Percentiles rank a stretch among this genome's conserved stretches.
Evolutionary conservation across 192 early-diverging fungal species (phyloP).

Genomic region (Chytriomyces confervae): DNA sequence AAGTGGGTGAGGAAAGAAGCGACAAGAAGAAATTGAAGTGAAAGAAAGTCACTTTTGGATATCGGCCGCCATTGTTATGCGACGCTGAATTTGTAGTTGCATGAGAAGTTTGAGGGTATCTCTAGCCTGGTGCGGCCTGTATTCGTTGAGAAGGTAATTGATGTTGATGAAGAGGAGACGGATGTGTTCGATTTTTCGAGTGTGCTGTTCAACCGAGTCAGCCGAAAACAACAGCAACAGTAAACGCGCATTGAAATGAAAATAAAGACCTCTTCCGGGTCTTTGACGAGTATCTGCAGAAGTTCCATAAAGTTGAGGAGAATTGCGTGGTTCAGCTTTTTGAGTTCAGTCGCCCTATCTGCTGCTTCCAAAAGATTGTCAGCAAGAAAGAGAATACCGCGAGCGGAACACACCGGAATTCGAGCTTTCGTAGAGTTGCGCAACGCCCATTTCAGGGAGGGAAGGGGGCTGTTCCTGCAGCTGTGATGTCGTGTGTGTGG

Average conservation of each 20-base stretch:
- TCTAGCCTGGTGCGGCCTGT: slow-evolving; percentile 42
- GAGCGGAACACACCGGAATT: background rate
- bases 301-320: slow-evolving; percentile 43
- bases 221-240: background rate
- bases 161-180: slow-evolving; percentile 44
- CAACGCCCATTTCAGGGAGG: slow-evolving; percentile 26
- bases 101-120: slow-evolving; percentile 39
- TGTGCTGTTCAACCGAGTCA: slow-evolving; percentile 7
- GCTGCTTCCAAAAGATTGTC: background rate
- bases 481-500: background rate
- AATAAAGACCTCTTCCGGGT: slow-evolving; percentile 28
- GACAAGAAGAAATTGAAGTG: too few relatives aligned
- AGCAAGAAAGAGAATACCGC: background rate
- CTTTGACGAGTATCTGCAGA: slow-evolving; percentile 12
- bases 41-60: slow-evolving; percentile 28
- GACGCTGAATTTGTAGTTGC: slow-evolving; percentile 34
- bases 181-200: slow-evolving; percentile 40
- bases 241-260: background rate
- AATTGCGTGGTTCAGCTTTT: slow-evolving; percentile 38
- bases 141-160: slow-evolving; percentile 40
- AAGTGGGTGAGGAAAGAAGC: too few relatives aligned
- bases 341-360: slow-evolving; percentile 38
- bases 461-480: slow-evolving; percentile 16
- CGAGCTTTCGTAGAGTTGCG: slow-evolving; percentile 36
- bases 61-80: slow-evolving; percentile 2